phyloP scores from a whole-genome alignment of 2,329 filamentous ascomycete genomes.

The Dissoconium aciculare region DNA sequence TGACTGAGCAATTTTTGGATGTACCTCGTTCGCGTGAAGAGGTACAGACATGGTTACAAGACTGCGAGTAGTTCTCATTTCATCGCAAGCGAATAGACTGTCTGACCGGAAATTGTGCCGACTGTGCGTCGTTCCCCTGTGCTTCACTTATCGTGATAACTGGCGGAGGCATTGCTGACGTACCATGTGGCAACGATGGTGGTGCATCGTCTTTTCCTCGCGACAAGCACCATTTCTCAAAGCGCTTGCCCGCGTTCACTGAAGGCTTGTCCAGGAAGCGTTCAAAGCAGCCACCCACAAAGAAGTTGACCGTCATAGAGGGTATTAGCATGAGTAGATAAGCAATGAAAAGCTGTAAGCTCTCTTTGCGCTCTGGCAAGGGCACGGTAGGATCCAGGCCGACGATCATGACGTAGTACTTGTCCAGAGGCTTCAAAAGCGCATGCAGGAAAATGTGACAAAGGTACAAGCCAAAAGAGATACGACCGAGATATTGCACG shows the following conservation, averaged over 20 bases:
- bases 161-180: too few relatives aligned
- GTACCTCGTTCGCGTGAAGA: too few relatives aligned
- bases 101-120: too few relatives aligned
- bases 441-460: constrained; percentile 29
- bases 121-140: too few relatives aligned
- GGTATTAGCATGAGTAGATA: constrained; percentile 8
- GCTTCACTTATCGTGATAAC: too few relatives aligned
- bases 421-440: constrained; percentile 1
- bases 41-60: too few relatives aligned
- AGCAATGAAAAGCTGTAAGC: constrained; percentile 3
- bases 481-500: constrained; percentile 44
- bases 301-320: constrained; percentile 7
- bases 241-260: constrained; percentile 6
- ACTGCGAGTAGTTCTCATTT: too few relatives aligned
- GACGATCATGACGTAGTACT: constrained; percentile 1
- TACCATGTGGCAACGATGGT: too few relatives aligned
- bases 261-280: constrained; percentile 8
- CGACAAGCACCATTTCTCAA: constrained; percentile 9
- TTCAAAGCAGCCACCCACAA: constrained; percentile 8
- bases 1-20: too few relatives aligned
- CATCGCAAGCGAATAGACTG: too few relatives aligned
- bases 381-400: neutral
- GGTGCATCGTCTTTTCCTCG: constrained; percentile 3
- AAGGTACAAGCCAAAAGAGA: constrained; percentile 33
- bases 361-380: neutral